Percentiles rank a stretch among this genome's conserved stretches.
Evolutionary conservation across 306 rosid species (phyloP).

Genomic region (Echinosophora koreensis): DNA sequence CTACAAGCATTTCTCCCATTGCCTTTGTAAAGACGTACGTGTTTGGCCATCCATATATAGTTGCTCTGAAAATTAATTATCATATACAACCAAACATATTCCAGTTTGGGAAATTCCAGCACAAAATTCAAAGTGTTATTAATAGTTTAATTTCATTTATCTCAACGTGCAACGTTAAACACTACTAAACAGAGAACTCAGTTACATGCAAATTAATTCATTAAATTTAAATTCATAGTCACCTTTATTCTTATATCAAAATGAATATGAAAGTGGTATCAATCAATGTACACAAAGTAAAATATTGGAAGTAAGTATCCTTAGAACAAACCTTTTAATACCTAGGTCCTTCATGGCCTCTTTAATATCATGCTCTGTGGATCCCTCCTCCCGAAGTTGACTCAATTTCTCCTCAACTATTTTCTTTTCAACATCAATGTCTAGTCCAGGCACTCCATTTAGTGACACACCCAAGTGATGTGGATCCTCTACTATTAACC

Average conservation of each 20-base stretch:
- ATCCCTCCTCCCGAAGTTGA: constrained; percentile 51
- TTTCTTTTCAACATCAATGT: constrained; percentile 59
- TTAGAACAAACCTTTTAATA: constrained; percentile 54
- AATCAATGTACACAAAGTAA: not conserved
- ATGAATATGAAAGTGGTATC: not conserved
- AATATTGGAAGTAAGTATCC: not conserved
- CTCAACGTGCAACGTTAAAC: not conserved
- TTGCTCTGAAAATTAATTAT: constrained; percentile 56
- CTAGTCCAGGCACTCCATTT: constrained; percentile 59
- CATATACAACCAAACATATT: constrained; percentile 6
- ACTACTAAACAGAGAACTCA: not conserved
- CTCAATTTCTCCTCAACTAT: constrained; percentile 49
- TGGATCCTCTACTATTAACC: constrained; percentile 66
- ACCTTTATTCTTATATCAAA: too few species aligned
- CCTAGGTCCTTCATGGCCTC: constrained; percentile 73
- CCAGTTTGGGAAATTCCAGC: not conserved
- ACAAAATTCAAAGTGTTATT: too few species aligned
- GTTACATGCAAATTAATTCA: not conserved
- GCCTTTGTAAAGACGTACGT: constrained; percentile 83
- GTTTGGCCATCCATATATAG: constrained; percentile 82
- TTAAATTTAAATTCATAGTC: too few species aligned
- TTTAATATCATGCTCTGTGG: constrained; percentile 51
- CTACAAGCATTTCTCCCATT: constrained; percentile 84
- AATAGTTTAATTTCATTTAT: too few species aligned
- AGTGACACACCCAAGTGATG: constrained; percentile 61